A percentile compares a stretch with the other conserved stretches of the same genome.
phyloP scores from a whole-genome alignment of 306 rosid species.

The Prunus dulcis region DNA sequence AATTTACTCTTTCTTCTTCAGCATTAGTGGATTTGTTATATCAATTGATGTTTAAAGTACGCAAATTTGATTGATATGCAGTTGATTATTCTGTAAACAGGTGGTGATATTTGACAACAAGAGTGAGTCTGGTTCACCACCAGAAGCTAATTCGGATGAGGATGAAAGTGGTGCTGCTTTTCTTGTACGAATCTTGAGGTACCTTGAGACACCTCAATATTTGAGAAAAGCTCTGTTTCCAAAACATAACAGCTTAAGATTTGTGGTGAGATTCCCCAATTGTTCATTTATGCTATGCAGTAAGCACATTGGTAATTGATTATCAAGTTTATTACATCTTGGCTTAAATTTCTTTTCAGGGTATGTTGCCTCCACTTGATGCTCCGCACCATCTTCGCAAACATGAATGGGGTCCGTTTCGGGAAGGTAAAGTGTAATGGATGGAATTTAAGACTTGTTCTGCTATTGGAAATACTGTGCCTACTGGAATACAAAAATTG shows the following conservation, averaged over 20 bases:
- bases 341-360: slow-evolving; percentile 42
- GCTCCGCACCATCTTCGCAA: slow-evolving; percentile 98
- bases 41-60: background rate
- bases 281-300: background rate
- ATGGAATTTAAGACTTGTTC: background rate
- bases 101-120: slow-evolving; percentile 83
- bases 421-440: slow-evolving; percentile 59
- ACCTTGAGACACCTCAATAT: slow-evolving; percentile 97
- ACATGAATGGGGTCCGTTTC: slow-evolving; percentile 84
- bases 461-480: background rate
- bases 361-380: slow-evolving; percentile 94
- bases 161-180: slow-evolving; percentile 73
- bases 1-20: background rate
- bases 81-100: slow-evolving; percentile 29
- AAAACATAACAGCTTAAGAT: slow-evolving; percentile 79
- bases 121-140: slow-evolving; percentile 24
- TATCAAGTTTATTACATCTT: slow-evolving; percentile 13
- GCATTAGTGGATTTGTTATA: background rate
- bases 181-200: slow-evolving; percentile 69
- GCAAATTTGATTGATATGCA: background rate
- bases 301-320: slow-evolving; percentile 19
- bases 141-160: slow-evolving; percentile 47
- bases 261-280: slow-evolving; percentile 54
- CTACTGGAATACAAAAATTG: background rate
- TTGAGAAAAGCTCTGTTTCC: slow-evolving; percentile 86